phyloP scores from a whole-genome alignment of 1,284 basidiomycete genomes.

The Apiotrichum porosum region DNA sequence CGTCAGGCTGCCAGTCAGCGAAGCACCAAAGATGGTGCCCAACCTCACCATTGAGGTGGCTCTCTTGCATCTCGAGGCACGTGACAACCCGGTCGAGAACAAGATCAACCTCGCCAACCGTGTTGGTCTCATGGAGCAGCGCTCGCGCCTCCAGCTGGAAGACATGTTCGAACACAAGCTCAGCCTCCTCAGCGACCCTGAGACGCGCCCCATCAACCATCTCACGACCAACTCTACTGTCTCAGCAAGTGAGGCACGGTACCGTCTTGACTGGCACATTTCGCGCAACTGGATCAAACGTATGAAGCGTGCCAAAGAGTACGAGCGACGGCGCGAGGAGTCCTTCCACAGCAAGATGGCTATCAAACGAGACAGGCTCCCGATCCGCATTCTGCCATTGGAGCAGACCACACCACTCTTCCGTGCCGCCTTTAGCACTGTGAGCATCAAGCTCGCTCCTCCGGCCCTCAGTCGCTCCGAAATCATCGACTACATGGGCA shows the following conservation, averaged over 20 bases:
- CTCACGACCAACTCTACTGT: constrained; percentile 52
- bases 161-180: constrained; percentile 73
- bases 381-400: constrained; percentile 51
- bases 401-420: constrained; percentile 65
- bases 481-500: constrained; percentile 55
- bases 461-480: constrained; percentile 53
- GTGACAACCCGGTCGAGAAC: constrained; percentile 83
- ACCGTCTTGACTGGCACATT: constrained; percentile 67
- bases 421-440: constrained; percentile 61
- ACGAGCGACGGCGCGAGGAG: constrained; percentile 50
- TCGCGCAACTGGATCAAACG: constrained; percentile 72
- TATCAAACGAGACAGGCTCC: constrained; percentile 42
- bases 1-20: constrained; percentile 57
- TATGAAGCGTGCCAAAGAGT: constrained; percentile 46
- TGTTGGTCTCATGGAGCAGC: constrained; percentile 70
- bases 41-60: constrained; percentile 60
- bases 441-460: constrained; percentile 59
- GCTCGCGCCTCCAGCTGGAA: constrained; percentile 69
- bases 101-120: constrained; percentile 73
- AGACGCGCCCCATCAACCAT: constrained; percentile 13
- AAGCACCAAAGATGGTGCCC: constrained; percentile 68
- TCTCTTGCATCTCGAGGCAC: constrained; percentile 68
- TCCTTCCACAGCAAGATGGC: constrained; percentile 36
- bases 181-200: constrained; percentile 53
- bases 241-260: constrained; percentile 66